These are phyloP conservation scores for Chenopodium suecicum DNA, from an alignment of 148 eudicot species.

Conservation along the genomic window DNA sequence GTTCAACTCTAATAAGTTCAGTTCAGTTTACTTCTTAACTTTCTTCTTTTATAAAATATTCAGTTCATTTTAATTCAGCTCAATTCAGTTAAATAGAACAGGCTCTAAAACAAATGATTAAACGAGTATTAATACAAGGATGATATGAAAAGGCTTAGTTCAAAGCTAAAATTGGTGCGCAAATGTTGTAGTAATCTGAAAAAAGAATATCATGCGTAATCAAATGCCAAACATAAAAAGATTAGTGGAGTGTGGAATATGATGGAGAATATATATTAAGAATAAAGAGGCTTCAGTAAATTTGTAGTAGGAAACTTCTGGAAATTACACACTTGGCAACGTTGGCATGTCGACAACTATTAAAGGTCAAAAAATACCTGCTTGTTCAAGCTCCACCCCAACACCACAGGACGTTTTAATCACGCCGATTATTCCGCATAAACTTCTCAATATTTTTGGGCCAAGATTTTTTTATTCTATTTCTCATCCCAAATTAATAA, in stretches of 20 bases:
- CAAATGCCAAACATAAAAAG: conserved; percentile 1
- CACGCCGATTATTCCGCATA: neutral
- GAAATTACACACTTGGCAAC: neutral
- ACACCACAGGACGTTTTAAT: neutral
- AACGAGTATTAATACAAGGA: neutral
- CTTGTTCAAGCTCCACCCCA: no score
- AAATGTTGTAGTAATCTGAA: neutral
- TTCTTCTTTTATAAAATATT: no score
- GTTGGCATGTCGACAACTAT: neutral
- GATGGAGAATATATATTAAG: conserved; percentile 2
- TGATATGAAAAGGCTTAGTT: neutral
- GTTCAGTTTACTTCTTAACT: no score
- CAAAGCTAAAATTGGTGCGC: neutral
- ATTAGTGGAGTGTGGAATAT: conserved; percentile 1
- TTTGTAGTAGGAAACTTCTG: neutral
- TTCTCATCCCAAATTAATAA: no score
- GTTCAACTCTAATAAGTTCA: no score
- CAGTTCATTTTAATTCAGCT: no score
- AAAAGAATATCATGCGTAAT: conserved; percentile 7
- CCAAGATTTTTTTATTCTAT: no score
- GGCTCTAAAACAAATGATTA: no score
- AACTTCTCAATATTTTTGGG: neutral
- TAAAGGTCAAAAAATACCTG: neutral
- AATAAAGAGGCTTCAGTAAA: neutral
- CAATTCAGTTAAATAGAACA: no score